phyloP scores from a whole-genome alignment of 2,329 filamentous ascomycete genomes.

The Albifimbria verrucaria region DNA sequence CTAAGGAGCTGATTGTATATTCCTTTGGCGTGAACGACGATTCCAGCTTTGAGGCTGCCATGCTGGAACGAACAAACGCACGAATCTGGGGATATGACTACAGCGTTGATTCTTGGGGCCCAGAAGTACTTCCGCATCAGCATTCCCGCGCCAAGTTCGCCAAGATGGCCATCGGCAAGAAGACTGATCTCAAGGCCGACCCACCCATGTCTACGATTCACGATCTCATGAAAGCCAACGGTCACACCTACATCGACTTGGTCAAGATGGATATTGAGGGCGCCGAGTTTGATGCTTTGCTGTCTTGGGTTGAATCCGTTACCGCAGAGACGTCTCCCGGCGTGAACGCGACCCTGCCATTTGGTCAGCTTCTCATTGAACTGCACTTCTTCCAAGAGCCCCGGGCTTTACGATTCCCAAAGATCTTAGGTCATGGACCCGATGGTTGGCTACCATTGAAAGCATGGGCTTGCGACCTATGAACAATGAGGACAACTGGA shows the following conservation, averaged over 20 bases:
- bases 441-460: constrained; percentile 1
- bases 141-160: constrained; percentile 27
- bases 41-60: constrained; percentile 34
- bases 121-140: constrained; percentile 19
- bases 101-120: constrained; percentile 28
- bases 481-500: constrained; percentile 6
- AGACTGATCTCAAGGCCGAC: constrained; percentile 16
- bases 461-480: constrained; percentile 3
- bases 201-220: constrained; percentile 31
- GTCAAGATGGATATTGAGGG: constrained; percentile 39
- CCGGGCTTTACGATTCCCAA: neutral
- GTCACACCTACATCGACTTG: constrained; percentile 36
- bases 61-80: constrained; percentile 34
- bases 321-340: neutral
- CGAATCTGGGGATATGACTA: constrained; percentile 37
- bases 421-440: neutral
- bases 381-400: constrained; percentile 9
- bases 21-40: constrained; percentile 35
- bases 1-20: constrained; percentile 30
- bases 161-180: constrained; percentile 26
- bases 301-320: constrained; percentile 1
- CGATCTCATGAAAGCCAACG: constrained; percentile 33
- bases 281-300: constrained; percentile 25
- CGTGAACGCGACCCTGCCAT: constrained; percentile 9
- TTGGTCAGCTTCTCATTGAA: constrained; percentile 17